Base-by-base conservation (phyloP, 176 grass and related monocot genomes). In the Pontederia crassipes region DNA sequence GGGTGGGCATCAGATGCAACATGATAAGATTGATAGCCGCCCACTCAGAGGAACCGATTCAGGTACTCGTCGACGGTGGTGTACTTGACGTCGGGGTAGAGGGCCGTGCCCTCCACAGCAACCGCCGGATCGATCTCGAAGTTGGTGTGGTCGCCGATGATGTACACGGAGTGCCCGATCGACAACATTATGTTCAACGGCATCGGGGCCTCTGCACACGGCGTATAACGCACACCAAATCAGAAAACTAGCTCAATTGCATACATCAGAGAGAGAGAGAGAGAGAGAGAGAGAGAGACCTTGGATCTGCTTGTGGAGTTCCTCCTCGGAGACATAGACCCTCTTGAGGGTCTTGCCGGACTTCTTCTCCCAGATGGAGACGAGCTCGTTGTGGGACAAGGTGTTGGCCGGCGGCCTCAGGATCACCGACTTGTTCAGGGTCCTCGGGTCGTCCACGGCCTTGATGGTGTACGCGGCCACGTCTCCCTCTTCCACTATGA, bases 31-130 rank as follows among this genome's bases (percentile, higher is more conserved):
- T 24, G 20, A 24, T 24, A 40, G 2, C 0, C 6, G 6, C 32
- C 32, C 2, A 40, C 32, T 40, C 6, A 40, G 32, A 40, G 32
- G 32, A 40, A 7, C 32, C 32, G 32, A 7, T 40, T 7, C 32
- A 40, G 6, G 32, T 40, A 95, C 14, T 85, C 78, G 27, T 95
- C 79, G 3, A 89, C 78, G 29, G 72, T 82, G 35, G 73, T 85
- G 71, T 89, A 95, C 17, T 80, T 80, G 54, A 89, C 73, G 13
- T 95, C 85, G 20, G 85, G 89, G 75, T 76, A 95, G 10, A 95
- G 85, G 50, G 80, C 76, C 55, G 3, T 47, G 12, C 79, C 79
- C 50, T 89, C 89, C 28, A 73, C 78, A 4, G 66, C 89, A 48
- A 65, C 69, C 1, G 81, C 76, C 45, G 84, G 73, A 17, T 82